Conservation (phyloP, 768 basidiomycete species). For the Psilocybe cubensis region DNA sequence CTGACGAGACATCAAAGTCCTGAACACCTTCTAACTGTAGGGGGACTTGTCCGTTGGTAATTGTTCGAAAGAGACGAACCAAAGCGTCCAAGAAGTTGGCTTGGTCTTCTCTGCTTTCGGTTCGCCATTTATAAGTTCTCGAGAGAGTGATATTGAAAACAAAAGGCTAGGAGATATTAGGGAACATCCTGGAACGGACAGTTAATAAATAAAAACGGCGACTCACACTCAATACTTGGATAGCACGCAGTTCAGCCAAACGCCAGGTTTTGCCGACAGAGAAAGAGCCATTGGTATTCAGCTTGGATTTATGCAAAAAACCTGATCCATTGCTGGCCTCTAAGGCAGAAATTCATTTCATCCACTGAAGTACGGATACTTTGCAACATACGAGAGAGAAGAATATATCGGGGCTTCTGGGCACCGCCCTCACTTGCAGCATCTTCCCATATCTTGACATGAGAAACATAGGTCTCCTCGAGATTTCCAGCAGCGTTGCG, state of each 20-base stretch:
- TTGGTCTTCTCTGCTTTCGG: conserved; percentile 78
- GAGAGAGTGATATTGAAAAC: conserved; percentile 84
- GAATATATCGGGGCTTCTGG: conserved; percentile 87
- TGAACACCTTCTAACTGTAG: conserved; percentile 64
- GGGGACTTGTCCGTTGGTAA: conserved; percentile 44
- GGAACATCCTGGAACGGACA: not conserved
- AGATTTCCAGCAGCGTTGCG: conserved; percentile 64
- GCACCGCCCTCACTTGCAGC: conserved; percentile 66
- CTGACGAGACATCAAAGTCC: conserved; percentile 29
- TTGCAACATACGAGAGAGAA: conserved; percentile 79
- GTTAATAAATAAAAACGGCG: conserved; percentile 5
- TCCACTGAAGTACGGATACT: conserved; percentile 3
- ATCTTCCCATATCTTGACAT: conserved; percentile 95
- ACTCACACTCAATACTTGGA: conserved; percentile 80
- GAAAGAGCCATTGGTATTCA: conserved; percentile 92
- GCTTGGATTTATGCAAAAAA: conserved; percentile 94
- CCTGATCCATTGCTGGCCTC: conserved; percentile 66
- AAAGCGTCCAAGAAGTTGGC: conserved; percentile 67
- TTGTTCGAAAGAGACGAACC: conserved; percentile 60
- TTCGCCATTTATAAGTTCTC: conserved; percentile 91
- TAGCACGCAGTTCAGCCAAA: conserved; percentile 75
- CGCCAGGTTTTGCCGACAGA: conserved; percentile 98
- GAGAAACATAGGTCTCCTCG: conserved; percentile 83
- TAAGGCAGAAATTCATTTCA: conserved; percentile 28
- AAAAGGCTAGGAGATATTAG: conserved; percentile 46